phyloP scores from a whole-genome alignment of 2,329 filamentous ascomycete genomes.

The Ciborinia camelliae region DNA sequence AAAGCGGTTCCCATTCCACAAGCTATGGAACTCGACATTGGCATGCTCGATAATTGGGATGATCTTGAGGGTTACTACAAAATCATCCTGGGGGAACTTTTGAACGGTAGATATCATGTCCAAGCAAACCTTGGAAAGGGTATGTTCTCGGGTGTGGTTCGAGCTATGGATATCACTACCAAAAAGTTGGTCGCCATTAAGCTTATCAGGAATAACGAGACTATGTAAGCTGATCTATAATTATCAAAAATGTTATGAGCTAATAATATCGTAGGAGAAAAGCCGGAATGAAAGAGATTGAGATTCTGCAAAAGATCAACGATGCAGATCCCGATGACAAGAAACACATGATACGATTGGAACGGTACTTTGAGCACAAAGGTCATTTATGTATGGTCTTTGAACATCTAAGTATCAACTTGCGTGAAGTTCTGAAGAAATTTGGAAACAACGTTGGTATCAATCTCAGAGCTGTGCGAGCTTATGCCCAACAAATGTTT shows the following conservation, averaged over 20 bases:
- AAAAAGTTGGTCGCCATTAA: constrained; percentile 88
- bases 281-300: constrained; percentile 90
- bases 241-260: constrained; percentile 18
- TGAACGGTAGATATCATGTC: constrained; percentile 86
- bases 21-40: constrained; percentile 61
- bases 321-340: constrained; percentile 82
- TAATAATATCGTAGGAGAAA: constrained; percentile 54
- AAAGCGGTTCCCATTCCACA: constrained; percentile 44
- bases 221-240: constrained; percentile 52
- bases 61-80: constrained; percentile 97
- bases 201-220: constrained; percentile 95
- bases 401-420: constrained; percentile 88
- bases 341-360: constrained; percentile 86
- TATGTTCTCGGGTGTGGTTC: constrained; percentile 95
- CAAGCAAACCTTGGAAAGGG: constrained; percentile 85
- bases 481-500: constrained; percentile 94
- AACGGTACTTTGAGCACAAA: constrained; percentile 88
- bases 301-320: constrained; percentile 83
- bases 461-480: constrained; percentile 79
- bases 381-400: constrained; percentile 95
- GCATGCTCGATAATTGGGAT: constrained; percentile 87
- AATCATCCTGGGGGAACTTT: constrained; percentile 83
- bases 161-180: constrained; percentile 73
- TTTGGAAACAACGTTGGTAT: constrained; percentile 93
- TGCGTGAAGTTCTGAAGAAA: constrained; percentile 91